phyloP scores from a whole-genome alignment of 2,329 filamentous ascomycete species.

The Hirsutella minnesotensis region DNA sequence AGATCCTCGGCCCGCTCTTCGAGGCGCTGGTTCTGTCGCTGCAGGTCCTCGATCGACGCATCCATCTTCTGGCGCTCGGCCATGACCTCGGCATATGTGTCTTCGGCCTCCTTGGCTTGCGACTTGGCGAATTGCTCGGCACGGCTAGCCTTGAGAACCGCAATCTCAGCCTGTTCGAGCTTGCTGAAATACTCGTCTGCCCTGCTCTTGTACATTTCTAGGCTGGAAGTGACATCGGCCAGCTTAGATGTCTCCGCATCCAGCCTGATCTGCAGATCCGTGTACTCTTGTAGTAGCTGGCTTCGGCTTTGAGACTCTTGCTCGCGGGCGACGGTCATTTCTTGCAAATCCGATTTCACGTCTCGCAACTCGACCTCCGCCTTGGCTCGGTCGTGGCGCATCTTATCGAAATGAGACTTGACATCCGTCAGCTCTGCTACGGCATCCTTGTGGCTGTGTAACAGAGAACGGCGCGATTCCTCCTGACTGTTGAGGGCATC shows the following conservation, averaged over 20 bases:
- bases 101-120: constrained; percentile 82
- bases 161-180: constrained; percentile 91
- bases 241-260: constrained; percentile 81
- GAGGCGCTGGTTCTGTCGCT: constrained; percentile 77
- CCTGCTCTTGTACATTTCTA: constrained; percentile 80
- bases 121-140: constrained; percentile 91
- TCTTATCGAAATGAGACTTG: constrained; percentile 75
- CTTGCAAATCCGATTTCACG: constrained; percentile 68
- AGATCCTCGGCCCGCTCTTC: constrained; percentile 89
- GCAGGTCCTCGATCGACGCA: constrained; percentile 73
- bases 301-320: constrained; percentile 80
- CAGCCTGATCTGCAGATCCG: constrained; percentile 84
- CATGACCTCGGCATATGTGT: constrained; percentile 81
- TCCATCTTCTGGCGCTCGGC: constrained; percentile 88
- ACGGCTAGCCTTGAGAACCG: constrained; percentile 80
- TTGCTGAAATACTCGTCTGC: constrained; percentile 96
- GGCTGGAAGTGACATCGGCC: constrained; percentile 70
- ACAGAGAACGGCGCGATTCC: constrained; percentile 67
- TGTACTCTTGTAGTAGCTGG: constrained; percentile 83
- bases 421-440: constrained; percentile 77
- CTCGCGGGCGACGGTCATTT: constrained; percentile 66
- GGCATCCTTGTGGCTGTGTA: constrained; percentile 76
- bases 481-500: constrained; percentile 90
- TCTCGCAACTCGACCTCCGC: constrained; percentile 84
- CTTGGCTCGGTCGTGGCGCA: constrained; percentile 68